A percentile compares a stretch with the other conserved stretches of the same genome.
Conservation (phyloP, 371 early-diverging fungal species). For the Mortierella sp. region DNA sequence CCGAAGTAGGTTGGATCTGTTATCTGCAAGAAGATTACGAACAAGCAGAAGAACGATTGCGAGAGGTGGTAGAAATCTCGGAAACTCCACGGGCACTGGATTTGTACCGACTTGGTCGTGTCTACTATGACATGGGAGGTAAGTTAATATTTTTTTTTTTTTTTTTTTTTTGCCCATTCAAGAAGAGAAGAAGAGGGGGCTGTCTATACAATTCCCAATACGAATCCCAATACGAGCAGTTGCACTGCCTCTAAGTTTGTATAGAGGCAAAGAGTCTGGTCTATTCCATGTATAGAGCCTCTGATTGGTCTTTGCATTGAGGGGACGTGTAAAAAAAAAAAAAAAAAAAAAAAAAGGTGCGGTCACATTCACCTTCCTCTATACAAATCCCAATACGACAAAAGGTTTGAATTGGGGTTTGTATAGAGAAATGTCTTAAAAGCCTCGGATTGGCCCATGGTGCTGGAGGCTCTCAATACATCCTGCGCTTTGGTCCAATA, state of each 20-base stretch:
- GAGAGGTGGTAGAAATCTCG: conserved; percentile 60
- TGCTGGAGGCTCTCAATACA: no score
- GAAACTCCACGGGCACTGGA: conserved; percentile 60
- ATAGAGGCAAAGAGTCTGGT: no score
- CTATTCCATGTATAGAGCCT: background rate
- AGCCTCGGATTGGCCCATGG: no score
- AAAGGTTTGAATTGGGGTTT: no score
- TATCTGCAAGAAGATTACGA: conserved; percentile 64
- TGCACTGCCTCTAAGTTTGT: background rate
- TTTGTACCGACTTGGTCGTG: conserved; percentile 76
- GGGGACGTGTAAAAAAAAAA: conserved; percentile 2
- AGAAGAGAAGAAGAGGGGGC: conserved; percentile 1
- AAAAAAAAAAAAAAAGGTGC: no score
- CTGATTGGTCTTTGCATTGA: no score
- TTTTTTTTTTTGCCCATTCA: no score
- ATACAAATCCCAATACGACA: no score
- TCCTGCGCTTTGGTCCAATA: no score
- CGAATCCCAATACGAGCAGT: background rate
- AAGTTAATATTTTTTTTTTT: conserved; percentile 16
- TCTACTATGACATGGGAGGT: conserved; percentile 86
- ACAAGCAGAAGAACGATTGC: conserved; percentile 64
- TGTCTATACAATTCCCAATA: background rate
- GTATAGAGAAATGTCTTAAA: no score
- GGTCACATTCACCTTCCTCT: no score
- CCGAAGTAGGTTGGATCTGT: conserved; percentile 74